These are phyloP conservation scores for Larix kaempferi DNA, from an alignment of 75 land plant genomes.

Conservation along the genomic window DNA sequence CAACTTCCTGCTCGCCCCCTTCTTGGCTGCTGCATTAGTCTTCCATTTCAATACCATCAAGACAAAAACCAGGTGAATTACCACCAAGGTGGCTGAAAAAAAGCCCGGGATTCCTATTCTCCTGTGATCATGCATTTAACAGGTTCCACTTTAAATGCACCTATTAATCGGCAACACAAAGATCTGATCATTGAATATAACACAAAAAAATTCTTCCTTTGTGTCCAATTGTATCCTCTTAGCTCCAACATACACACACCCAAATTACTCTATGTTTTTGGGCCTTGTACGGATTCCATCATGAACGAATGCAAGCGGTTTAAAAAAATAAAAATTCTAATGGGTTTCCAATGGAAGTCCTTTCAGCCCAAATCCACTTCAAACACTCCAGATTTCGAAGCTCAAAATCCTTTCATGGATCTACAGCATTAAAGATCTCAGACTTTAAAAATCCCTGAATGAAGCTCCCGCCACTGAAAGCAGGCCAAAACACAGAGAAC, in stretches of 20 bases:
- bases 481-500: neutral
- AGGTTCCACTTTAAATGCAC: no score
- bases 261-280: neutral
- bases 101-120: slow-evolving; percentile 42
- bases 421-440: neutral
- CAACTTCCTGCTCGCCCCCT: slow-evolving; percentile 40
- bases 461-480: neutral
- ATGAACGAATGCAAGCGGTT: neutral
- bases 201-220: no score
- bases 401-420: neutral
- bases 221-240: neutral
- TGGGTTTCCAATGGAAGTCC: no score
- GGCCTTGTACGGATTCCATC: neutral
- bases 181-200: no score
- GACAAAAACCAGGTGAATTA: slow-evolving; percentile 20
- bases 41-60: slow-evolving; percentile 40
- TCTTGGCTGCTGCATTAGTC: slow-evolving; percentile 19
- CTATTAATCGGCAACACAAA: no score
- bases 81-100: slow-evolving; percentile 26
- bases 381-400: neutral
- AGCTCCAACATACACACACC: neutral
- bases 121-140: slow-evolving; percentile 36
- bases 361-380: neutral
- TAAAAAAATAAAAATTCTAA: no score
- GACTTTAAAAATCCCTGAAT: no score